phyloP scores from a whole-genome alignment of 495 filamentous ascomycete genomes.

The Achaetomiella virescens region DNA sequence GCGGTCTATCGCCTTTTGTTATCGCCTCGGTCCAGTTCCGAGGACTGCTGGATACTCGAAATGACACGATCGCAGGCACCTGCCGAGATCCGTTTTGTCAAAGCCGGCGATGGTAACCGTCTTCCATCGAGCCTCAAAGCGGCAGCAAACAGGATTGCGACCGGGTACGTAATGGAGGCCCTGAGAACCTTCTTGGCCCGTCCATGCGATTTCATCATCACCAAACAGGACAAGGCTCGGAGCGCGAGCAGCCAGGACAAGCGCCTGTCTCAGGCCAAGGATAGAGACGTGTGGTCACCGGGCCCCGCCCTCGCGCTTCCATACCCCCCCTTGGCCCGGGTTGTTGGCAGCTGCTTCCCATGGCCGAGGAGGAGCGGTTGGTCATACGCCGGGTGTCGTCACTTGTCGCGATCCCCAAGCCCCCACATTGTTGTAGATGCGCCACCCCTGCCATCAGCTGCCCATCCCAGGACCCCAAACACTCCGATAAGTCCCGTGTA shows the following conservation, averaged over 20 bases:
- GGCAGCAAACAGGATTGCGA: too few species aligned
- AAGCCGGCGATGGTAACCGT: too few species aligned
- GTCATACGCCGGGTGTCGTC: conserved; percentile 10
- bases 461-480: conserved; percentile 5
- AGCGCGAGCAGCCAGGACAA: neutral
- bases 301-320: neutral
- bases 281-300: conserved; percentile 1
- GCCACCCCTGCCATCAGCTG: conserved; percentile 11
- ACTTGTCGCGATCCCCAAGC: conserved; percentile 6
- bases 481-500: conserved; percentile 12
- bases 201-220: conserved; percentile 4
- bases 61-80: too few species aligned
- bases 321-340: neutral
- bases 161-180: neutral
- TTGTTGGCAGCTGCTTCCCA: neutral
- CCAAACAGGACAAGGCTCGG: neutral
- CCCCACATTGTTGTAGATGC: conserved; percentile 2
- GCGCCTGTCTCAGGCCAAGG: neutral
- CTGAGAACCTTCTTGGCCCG: conserved; percentile 7
- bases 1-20: neutral
- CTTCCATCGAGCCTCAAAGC: neutral
- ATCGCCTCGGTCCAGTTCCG: neutral
- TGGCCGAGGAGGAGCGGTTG: neutral
- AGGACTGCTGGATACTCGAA: too few species aligned
- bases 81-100: too few species aligned